Percentiles rank a stretch among this genome's conserved stretches.
These are phyloP conservation scores for Phytophthora brassicae DNA, from an alignment of 352 stramenopile genomes.

Conservation along the genomic window DNA sequence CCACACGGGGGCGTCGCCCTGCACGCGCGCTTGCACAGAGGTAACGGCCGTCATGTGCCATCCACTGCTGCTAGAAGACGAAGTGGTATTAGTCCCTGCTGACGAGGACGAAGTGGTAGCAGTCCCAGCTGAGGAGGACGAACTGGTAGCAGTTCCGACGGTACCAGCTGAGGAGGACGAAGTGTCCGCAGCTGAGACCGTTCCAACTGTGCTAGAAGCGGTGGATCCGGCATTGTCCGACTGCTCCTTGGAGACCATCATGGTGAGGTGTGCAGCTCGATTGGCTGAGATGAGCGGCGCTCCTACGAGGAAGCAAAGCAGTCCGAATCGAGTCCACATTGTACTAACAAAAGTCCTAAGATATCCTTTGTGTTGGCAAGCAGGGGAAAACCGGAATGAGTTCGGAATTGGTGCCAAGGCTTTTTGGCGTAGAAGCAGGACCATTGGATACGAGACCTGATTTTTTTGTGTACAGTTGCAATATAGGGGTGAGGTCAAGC, in stretches of 20 bases:
- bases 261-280: slow-evolving; percentile 7
- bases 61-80: slow-evolving; percentile 14
- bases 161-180: slow-evolving; percentile 1
- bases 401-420: not conserved
- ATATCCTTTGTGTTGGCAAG: not conserved
- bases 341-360: too few relatives aligned
- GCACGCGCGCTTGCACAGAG: slow-evolving; percentile 51
- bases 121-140: not conserved
- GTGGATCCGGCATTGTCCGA: not conserved
- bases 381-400: not conserved
- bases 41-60: slow-evolving; percentile 39
- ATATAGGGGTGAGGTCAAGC: not conserved
- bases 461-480: not conserved
- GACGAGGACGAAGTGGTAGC: slow-evolving; percentile 11
- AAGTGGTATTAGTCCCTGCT: not conserved
- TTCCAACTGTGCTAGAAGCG: not conserved
- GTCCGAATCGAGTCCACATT: slow-evolving; percentile 14
- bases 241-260: slow-evolving; percentile 11
- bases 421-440: not conserved
- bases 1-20: slow-evolving; percentile 49
- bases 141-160: not conserved
- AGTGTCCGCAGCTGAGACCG: not conserved
- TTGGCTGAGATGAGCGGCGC: not conserved
- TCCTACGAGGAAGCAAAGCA: slow-evolving; percentile 11
- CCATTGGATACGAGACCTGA: not conserved